Base-by-base conservation (phyloP, 192 early-diverging fungal species). In the Backusella mclennaniae region DNA sequence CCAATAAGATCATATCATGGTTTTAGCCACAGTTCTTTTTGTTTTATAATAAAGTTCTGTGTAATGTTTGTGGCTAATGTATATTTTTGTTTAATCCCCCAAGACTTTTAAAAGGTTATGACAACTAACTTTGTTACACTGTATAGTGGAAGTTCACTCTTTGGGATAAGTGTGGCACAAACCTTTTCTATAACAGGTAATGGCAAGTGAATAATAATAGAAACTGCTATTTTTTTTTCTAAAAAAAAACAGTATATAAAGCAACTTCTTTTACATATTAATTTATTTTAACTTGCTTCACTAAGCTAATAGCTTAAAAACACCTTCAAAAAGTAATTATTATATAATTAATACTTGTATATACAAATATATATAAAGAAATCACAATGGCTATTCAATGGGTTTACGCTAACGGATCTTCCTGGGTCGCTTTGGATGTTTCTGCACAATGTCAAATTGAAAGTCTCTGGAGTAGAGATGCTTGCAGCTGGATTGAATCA, bases 381-480 rank as follows among this genome's bases (percentile, higher is more conserved):
- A 56, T 46, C 1, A 29, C 19, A 15, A 72, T 41, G 35, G 11
- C 69, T 31, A 21, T 71, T 71, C 39, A 71, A 71, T 71, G 69
- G 69, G 36, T 44, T 71, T 71, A 44, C 21, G 69, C 69, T 26
- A 44, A 71, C 15, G 69, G 69, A 26, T 71, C 69, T 44, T 35
- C 21, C 38, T 71, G 69, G 69, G 41, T 71, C 39, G 39, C 69
- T 26, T 38, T 71, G 35, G 69, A 71, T 42, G 14, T 29, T 23
- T 6, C 9, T 12, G 38, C 69, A 23, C 69, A 71, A 31, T 9
- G 29, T 11, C 69, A 71, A 42, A 44, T 71, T 44, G 69, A 71
- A 33, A 71, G 41, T 31, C 15, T 71, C 26, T 71, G 69, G 69
- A 42, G 35, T 12, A n/a, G 36, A 6, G 39, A 71, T 44, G 19